A percentile compares a stretch with the other conserved stretches of the same genome.
Evolutionary conservation across 2,329 filamentous ascomycete species (phyloP).

Genomic region (Colletotrichum gloeosporioides): DNA sequence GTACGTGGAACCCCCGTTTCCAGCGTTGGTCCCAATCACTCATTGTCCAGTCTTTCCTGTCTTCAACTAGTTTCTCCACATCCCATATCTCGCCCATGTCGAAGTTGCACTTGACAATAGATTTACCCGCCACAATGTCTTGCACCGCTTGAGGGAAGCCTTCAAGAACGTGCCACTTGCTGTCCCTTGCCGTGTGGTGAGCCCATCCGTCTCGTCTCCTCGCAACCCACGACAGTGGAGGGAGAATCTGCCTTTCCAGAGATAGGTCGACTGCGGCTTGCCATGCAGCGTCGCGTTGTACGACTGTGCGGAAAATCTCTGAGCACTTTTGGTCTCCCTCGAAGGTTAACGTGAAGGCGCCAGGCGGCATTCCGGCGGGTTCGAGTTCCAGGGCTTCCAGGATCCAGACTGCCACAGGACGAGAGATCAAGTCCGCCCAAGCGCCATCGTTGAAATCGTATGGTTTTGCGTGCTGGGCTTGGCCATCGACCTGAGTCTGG

Average conservation of each 20-base stretch:
- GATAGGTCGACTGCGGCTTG: neutral
- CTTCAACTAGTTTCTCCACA: neutral
- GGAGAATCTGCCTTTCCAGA: neutral
- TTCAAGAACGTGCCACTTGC: neutral
- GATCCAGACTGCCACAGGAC: neutral
- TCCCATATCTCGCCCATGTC: neutral
- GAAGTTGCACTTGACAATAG: neutral
- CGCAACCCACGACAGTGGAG: neutral
- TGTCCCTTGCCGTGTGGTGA: neutral
- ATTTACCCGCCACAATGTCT: neutral
- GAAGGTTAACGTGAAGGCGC: neutral
- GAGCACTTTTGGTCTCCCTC: neutral
- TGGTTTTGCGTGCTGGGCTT: too few species aligned
- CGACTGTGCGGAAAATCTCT: neutral
- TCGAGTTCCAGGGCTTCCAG: neutral
- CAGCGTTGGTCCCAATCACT: neutral
- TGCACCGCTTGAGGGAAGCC: neutral
- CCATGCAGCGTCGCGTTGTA: neutral
- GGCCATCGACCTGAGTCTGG: neutral
- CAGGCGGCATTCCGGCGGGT: neutral
- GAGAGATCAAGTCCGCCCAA: neutral
- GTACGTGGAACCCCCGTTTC: neutral
- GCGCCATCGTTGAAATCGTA: too few species aligned
- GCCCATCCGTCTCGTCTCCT: neutral
- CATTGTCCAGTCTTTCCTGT: neutral